Percentiles rank a stretch among this genome's conserved stretches.
Conservation (phyloP, 1,284 basidiomycete species). For the Spongiforma sp. region DNA sequence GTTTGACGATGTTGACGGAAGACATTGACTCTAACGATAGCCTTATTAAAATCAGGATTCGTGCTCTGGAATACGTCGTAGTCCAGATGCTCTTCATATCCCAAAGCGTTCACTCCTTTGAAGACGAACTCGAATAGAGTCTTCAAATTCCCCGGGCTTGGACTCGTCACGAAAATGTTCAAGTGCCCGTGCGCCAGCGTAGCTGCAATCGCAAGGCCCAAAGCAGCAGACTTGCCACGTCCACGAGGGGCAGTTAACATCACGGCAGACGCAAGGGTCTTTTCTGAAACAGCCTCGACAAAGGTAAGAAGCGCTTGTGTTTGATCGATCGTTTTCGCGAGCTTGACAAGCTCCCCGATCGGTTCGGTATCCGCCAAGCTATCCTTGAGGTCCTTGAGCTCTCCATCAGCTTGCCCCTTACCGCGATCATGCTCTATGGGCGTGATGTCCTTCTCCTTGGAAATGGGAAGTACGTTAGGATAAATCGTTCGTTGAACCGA, state of each 20-base stretch:
- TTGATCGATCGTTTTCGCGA: slow-evolving; percentile 95
- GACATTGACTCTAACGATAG: slow-evolving; percentile 95
- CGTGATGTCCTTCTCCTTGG: slow-evolving; percentile 93
- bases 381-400: slow-evolving; percentile 85
- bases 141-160: slow-evolving; percentile 97
- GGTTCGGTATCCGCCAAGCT: slow-evolving; percentile 86
- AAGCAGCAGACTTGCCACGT: slow-evolving; percentile 95
- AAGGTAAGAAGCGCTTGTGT: slow-evolving; percentile 93
- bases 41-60: slow-evolving; percentile 94
- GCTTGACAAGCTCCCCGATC: slow-evolving; percentile 87
- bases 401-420: slow-evolving; percentile 60
- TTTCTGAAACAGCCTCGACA: slow-evolving; percentile 90
- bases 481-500: slow-evolving; percentile 99
- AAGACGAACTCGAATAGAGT: slow-evolving; percentile 99
- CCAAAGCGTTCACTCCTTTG: slow-evolving; percentile 94
- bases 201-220: slow-evolving; percentile 93
- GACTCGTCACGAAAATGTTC: slow-evolving; percentile 98
- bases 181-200: slow-evolving; percentile 95
- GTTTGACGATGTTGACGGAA: slow-evolving; percentile 95
- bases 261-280: slow-evolving; percentile 94
- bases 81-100: slow-evolving; percentile 98
- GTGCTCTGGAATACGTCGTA: slow-evolving; percentile 97
- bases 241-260: slow-evolving; percentile 95
- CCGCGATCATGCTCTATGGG: slow-evolving; percentile 58
- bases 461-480: slow-evolving; percentile 96